Evolutionary conservation across 2,329 filamentous ascomycete genomes (phyloP), one percentile per base, ranked within the genome.

Genomic region (Bipolaris gigantea): DNA sequence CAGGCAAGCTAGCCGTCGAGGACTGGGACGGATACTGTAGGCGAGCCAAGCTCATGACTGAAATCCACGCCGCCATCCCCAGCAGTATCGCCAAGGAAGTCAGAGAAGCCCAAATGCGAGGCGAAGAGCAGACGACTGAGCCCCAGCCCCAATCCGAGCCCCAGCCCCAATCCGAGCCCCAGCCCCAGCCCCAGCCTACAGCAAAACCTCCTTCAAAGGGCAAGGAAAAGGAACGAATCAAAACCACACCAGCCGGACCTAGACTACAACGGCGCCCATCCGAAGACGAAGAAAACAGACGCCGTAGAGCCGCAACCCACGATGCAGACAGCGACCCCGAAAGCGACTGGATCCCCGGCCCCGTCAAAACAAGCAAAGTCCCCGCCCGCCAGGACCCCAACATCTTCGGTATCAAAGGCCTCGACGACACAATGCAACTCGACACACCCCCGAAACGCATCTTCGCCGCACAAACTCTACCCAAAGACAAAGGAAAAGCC

Each of bases 1-100:
- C 85, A 11, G 84, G 85, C 2, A 79, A 80, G 30, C 65, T 87
- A 55, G 82, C 83, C 56, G 66, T 58, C 6, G 83, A 85, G 52
- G 81, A 85, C 60, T 87, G 82, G 69, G 78, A 79, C 5, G 77
- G 76, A 0, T 87, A 84, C 63, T 79, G 80, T 44, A 75, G 80
- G 46, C 75, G 85, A 54, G 85, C 84, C 15, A 80, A 76, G 68
- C 68, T 87, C 40, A 86, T 86, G 84, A 84, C 83, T 3, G 81
- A 80, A 2, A 84, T 87, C 11, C 83, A 87, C 63, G 84, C 85
- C 9, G 75, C 75, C 0, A 75, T 86, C 16, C 82, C 83, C 0
- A 53, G 59, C 16, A 73, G 76, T 13, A 57, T 85, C 48, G 69
- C 63, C 45, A 68, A 69, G 0, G 73, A 73, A 10, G 83, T 83